Conservation (phyloP, 2,329 filamentous ascomycete species). For the Penicillium sclerotigenum region DNA sequence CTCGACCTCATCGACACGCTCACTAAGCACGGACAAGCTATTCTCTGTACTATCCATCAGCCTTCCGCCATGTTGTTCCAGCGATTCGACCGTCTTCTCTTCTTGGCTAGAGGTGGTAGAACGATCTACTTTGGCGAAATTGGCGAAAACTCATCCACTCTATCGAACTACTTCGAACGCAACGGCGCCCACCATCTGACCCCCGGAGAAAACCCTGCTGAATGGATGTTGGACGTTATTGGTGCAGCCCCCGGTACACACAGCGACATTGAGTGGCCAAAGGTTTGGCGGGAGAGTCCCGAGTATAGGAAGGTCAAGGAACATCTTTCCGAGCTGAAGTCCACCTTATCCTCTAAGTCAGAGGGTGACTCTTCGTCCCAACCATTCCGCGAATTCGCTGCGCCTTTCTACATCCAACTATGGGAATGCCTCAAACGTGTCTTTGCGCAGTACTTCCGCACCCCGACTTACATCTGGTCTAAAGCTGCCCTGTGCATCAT, state of each 20-base stretch:
- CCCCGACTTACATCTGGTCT: slow-evolving; percentile 60
- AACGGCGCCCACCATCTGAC: slow-evolving; percentile 49
- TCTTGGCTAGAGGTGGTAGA: slow-evolving; percentile 61
- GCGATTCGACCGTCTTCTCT: slow-evolving; percentile 37
- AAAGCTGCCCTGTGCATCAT: slow-evolving; percentile 67
- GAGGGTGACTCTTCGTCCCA: slow-evolving; percentile 16
- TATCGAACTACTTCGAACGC: slow-evolving; percentile 61
- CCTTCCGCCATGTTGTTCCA: slow-evolving; percentile 1
- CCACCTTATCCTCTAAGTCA: slow-evolving; percentile 51
- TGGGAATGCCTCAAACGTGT: background rate
- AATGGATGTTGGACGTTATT: slow-evolving; percentile 63
- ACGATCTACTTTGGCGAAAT: slow-evolving; percentile 67
- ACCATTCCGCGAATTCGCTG: slow-evolving; percentile 66
- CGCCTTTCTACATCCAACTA: slow-evolving; percentile 43
- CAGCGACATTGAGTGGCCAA: slow-evolving; percentile 58
- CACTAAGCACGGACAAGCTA: background rate
- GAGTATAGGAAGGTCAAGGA: background rate
- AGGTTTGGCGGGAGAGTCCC: slow-evolving; percentile 36
- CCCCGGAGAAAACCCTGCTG: slow-evolving; percentile 51
- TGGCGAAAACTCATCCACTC: slow-evolving; percentile 54
- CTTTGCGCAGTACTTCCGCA: background rate
- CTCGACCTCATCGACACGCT: background rate
- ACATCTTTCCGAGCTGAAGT: slow-evolving; percentile 51
- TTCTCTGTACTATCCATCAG: slow-evolving; percentile 3
- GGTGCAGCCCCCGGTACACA: slow-evolving; percentile 63